Conservation (phyloP, 1,139 yeast species). For the Geotrichum histeridarum region DNA sequence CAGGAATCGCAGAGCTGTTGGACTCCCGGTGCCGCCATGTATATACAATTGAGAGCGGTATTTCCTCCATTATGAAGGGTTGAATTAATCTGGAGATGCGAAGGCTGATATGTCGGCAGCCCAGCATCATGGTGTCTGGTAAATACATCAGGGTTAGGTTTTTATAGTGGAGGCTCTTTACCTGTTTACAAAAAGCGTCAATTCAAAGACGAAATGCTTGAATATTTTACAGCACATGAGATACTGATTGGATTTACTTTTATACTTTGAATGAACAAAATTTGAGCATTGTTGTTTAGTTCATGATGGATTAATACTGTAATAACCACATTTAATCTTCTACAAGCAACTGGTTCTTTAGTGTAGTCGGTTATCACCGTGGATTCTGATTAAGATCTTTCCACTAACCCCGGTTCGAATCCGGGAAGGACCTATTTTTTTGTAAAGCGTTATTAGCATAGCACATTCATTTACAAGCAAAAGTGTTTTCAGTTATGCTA, state of each 20-base stretch:
- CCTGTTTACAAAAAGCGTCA: too few species aligned
- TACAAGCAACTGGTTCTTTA: slow-evolving; percentile 6
- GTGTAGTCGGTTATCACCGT: slow-evolving; percentile 14
- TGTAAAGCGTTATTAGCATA: too few species aligned
- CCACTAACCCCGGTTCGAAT: slow-evolving; percentile 33
- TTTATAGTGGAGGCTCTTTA: too few species aligned
- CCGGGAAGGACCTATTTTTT: slow-evolving; percentile 24
- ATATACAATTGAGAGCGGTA: slow-evolving; percentile 9
- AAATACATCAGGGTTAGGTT: too few species aligned
- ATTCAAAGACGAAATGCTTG: too few species aligned
- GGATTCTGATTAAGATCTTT: slow-evolving; percentile 18
- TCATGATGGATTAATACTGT: neutral
- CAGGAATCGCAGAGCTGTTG: slow-evolving; percentile 12
- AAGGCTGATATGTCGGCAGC: neutral
- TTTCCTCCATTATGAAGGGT: slow-evolving; percentile 3
- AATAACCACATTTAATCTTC: too few species aligned
- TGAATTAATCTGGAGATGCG: too few species aligned
- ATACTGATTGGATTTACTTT: too few species aligned
- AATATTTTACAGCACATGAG: too few species aligned
- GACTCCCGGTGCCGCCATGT: slow-evolving; percentile 18
- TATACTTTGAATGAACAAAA: neutral
- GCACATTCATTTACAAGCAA: too few species aligned
- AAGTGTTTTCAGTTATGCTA: too few species aligned
- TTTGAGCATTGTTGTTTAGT: neutral
- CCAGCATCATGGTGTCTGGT: too few species aligned